A percentile compares a stretch with the other conserved stretches of the same genome.
Evolutionary conservation across 805 yeast species (phyloP).

Genomic region (Komagataella populi): DNA sequence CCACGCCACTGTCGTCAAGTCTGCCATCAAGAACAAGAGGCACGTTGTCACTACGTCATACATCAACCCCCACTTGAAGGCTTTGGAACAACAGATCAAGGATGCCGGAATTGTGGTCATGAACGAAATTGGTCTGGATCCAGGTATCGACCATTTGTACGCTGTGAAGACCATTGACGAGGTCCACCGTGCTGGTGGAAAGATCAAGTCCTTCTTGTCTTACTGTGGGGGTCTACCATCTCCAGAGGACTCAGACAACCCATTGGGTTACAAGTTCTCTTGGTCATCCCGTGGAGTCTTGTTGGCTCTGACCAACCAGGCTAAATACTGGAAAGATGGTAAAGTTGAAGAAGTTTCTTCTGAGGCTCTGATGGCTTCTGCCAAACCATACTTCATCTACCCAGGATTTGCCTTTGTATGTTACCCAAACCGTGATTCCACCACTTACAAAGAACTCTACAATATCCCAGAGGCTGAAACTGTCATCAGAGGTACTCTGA

Average conservation of each 20-base stretch:
- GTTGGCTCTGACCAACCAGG: slow-evolving; percentile 88
- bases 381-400: slow-evolving; percentile 88
- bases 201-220: slow-evolving; percentile 85
- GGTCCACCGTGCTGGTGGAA: slow-evolving; percentile 84
- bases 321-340: slow-evolving; percentile 82
- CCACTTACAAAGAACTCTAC: slow-evolving; percentile 84
- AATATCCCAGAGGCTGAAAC: slow-evolving; percentile 95
- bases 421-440: slow-evolving; percentile 97
- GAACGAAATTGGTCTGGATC: slow-evolving; percentile 98
- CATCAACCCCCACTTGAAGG: slow-evolving; percentile 83
- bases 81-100: slow-evolving; percentile 73
- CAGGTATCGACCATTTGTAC: slow-evolving; percentile 96
- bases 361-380: slow-evolving; percentile 88
- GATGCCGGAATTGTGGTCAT: slow-evolving; percentile 94
- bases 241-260: slow-evolving; percentile 95
- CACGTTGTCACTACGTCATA: slow-evolving; percentile 93
- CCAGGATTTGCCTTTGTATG: slow-evolving; percentile 92
- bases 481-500: slow-evolving; percentile 90
- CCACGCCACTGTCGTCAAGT: slow-evolving; percentile 86
- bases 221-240: slow-evolving; percentile 99
- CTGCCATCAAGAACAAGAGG: slow-evolving; percentile 82
- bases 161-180: slow-evolving; percentile 98
- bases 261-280: slow-evolving; percentile 96
- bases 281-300: slow-evolving; percentile 99
- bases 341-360: slow-evolving; percentile 66